Percentiles rank a stretch among this genome's conserved stretches.
Evolutionary conservation across 805 yeast species (phyloP).

Genomic region (Barnettozyma pratensis): DNA sequence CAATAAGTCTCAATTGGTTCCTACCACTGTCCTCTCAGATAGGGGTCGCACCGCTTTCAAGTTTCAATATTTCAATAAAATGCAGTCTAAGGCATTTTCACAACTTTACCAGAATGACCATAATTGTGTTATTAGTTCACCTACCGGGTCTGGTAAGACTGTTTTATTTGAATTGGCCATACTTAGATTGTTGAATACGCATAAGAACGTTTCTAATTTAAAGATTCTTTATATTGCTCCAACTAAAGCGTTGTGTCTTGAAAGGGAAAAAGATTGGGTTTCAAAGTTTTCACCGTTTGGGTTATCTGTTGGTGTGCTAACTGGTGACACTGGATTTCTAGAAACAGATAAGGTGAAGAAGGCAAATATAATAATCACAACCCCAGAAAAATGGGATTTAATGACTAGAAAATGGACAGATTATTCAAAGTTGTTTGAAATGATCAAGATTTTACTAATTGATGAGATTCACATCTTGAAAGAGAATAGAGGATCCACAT

Average conservation of each 20-base stretch:
- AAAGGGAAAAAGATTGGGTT: conserved; percentile 43
- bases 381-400: conserved; percentile 62
- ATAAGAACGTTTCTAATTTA: conserved; percentile 21
- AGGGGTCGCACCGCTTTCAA: conserved; percentile 30
- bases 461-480: conserved; percentile 46
- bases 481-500: conserved; percentile 42
- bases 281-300: conserved; percentile 33
- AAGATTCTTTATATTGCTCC: conserved; percentile 53
- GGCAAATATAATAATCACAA: conserved; percentile 50
- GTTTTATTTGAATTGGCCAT: conserved; percentile 51
- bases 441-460: conserved; percentile 39
- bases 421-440: conserved; percentile 32
- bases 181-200: conserved; percentile 28
- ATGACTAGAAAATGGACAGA: conserved; percentile 49
- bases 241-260: conserved; percentile 51
- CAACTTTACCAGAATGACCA: conserved; percentile 29
- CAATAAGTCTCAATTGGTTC: background rate
- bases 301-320: conserved; percentile 43
- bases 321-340: conserved; percentile 46
- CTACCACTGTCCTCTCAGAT: conserved; percentile 31
- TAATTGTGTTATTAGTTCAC: conserved; percentile 47
- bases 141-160: conserved; percentile 59
- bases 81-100: conserved; percentile 45
- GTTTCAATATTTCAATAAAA: conserved; percentile 37
- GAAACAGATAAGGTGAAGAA: conserved; percentile 41